Evolutionary conservation across 2,329 filamentous ascomycete genomes (phyloP).

Genomic region (Aschersonia sp.): DNA sequence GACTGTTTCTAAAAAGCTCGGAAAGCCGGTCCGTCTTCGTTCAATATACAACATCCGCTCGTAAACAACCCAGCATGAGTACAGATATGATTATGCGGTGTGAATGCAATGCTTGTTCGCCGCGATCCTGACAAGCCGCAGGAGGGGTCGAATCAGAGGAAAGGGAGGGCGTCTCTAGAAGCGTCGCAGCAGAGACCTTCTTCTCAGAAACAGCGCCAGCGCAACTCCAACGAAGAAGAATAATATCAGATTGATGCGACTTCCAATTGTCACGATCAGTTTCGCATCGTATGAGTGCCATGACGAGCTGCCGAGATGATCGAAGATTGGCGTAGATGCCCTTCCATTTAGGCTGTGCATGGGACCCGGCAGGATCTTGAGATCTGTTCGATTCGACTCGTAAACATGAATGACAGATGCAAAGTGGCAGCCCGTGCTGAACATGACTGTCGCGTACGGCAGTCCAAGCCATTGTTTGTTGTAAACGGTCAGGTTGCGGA

Average conservation of each 20-base stretch:
- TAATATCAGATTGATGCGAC: constrained; percentile 5
- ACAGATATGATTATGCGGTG: not conserved
- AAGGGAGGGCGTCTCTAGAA: constrained; percentile 3
- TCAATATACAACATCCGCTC: constrained; percentile 2
- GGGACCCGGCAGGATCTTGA: constrained; percentile 21
- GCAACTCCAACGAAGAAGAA: constrained; percentile 9
- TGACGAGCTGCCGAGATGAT: constrained; percentile 25
- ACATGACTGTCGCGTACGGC: constrained; percentile 26
- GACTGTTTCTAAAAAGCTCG: not conserved
- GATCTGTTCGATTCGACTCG: constrained; percentile 14
- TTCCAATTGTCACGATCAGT: constrained; percentile 8
- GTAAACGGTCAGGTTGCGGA: constrained; percentile 17
- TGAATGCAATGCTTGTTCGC: not conserved
- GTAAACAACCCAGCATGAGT: constrained; percentile 1
- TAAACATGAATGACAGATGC: constrained; percentile 24
- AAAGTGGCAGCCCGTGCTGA: constrained; percentile 27
- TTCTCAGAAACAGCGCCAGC: constrained; percentile 8
- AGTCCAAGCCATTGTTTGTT: constrained; percentile 23
- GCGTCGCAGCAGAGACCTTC: constrained; percentile 6
- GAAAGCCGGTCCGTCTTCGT: not conserved
- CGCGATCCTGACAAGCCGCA: not conserved
- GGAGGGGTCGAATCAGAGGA: not conserved
- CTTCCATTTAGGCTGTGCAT: constrained; percentile 23
- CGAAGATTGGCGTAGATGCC: constrained; percentile 23
- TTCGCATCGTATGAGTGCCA: constrained; percentile 24